Base-by-base conservation (phyloP, 2,329 filamentous ascomycete species). In the Hymenoscyphus scutula region DNA sequence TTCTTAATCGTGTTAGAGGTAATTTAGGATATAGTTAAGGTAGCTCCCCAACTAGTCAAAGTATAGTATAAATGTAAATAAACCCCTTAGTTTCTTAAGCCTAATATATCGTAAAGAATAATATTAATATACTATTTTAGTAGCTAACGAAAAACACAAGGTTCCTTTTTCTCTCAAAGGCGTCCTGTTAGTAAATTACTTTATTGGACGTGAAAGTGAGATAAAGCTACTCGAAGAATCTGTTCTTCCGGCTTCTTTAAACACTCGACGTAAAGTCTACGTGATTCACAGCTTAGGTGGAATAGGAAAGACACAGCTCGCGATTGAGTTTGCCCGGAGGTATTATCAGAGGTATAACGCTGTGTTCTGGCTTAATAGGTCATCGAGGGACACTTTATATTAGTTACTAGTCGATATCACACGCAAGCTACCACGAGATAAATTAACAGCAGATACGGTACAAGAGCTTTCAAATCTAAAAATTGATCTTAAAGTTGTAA, bases 341-440 rank as follows among this genome's bases (percentile, higher is more conserved):
- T 65, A 80, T 62, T 67, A 70, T n/a, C 53, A 68, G 15, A 66
- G 72, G 10, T 79, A 79, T 65, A 73, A 74, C 0, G 75, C 77
- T 0, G 67, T 77, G 3, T 75, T 81, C 63, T 82, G 78, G 79
- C 56, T 82, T 5, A 76, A 81, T 64, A 73, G 72, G 13, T 77
- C 69, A 45, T 73, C 76, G 30, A 72, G 77, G 66, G 65, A 70
- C 15, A 73, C 74, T 4, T 58, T 81, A 1, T 71, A 74, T 62
- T 71, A 74, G 59, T 77, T 76, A 67, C 76, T 75, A 25, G 48
- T 59, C 19, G 53, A 41, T 25, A 37, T 55, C 48, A 60, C 63
- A 45, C 61, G 45, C 17, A 59, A 37, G 41, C 62, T 65, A 27
- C 45, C 34, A 58, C 53, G 56, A 23, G 53, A 60, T 45, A n/a